These are phyloP conservation scores for Penicillium thymicola DNA, from an alignment of 2,329 filamentous ascomycete species.

Conservation along the genomic window DNA sequence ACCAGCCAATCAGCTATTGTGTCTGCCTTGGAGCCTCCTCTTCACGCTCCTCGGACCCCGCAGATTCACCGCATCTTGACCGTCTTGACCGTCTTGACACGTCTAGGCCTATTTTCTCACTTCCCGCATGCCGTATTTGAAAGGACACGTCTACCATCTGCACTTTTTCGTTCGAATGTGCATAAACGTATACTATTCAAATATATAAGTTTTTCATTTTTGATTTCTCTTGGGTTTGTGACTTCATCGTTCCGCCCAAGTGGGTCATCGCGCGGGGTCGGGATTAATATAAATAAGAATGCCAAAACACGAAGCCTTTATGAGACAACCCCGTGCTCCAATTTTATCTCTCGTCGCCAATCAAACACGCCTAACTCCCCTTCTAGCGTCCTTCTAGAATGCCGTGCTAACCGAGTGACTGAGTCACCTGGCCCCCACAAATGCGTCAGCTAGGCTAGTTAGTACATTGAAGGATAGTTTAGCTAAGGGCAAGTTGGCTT, in stretches of 20 bases:
- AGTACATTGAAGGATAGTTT: neutral
- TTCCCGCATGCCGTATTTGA: neutral
- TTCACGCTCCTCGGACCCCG: conserved; percentile 11
- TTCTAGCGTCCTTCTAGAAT: conserved; percentile 31
- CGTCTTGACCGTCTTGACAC: conserved; percentile 2
- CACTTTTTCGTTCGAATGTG: neutral
- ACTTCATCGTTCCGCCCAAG: neutral
- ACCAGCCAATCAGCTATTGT: conserved; percentile 14
- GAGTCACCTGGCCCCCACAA: conserved; percentile 3
- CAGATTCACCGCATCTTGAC: conserved; percentile 20
- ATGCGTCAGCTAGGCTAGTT: conserved; percentile 6
- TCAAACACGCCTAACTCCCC: neutral
- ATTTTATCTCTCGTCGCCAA: conserved; percentile 2
- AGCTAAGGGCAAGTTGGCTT: neutral
- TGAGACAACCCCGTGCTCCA: neutral
- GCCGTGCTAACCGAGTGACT: conserved; percentile 5
- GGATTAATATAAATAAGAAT: neutral
- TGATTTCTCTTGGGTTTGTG: neutral
- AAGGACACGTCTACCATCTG: neutral
- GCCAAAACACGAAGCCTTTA: conserved; percentile 4
- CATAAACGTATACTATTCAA: neutral
- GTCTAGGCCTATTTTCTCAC: neutral
- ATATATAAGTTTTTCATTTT: neutral
- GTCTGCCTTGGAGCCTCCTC: conserved; percentile 23
- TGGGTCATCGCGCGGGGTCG: conserved; percentile 1